Conservation (phyloP, 2,329 filamentous ascomycete genomes). For the Xenosphaeropsis pyriputrescens region DNA sequence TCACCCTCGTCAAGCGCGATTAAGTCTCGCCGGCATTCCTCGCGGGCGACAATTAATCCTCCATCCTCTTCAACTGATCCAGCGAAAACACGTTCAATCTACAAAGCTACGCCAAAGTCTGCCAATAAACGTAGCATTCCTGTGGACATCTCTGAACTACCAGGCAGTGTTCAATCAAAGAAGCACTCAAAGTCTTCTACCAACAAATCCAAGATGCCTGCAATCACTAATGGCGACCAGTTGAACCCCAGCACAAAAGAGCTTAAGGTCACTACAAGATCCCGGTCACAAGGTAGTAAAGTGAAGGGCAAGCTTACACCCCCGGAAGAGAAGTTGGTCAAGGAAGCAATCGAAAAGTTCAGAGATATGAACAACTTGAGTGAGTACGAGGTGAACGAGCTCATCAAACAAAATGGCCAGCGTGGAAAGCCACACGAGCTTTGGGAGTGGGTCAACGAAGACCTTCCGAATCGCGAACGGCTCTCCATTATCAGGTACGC, state of each 20-base stretch:
- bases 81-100: too few relatives aligned
- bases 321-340: constrained; percentile 4
- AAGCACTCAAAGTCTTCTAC: not conserved
- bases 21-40: too few relatives aligned
- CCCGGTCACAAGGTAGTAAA: not conserved
- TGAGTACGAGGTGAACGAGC: constrained; percentile 30
- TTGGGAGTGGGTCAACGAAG: constrained; percentile 32
- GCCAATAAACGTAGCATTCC: too few relatives aligned
- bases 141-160: too few relatives aligned
- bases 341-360: constrained; percentile 24
- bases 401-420: constrained; percentile 23
- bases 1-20: too few relatives aligned
- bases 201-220: not conserved
- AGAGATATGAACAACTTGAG: constrained; percentile 25
- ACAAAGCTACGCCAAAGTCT: too few relatives aligned
- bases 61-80: too few relatives aligned
- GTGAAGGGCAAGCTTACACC: not conserved
- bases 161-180: not conserved
- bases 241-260: too few relatives aligned
- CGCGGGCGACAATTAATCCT: too few relatives aligned
- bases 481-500: constrained; percentile 39
- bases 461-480: constrained; percentile 33
- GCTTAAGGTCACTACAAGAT: too few relatives aligned
- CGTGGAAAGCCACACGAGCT: constrained; percentile 23
- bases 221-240: too few relatives aligned